These are phyloP conservation scores for Coemansia sp. DNA, from an alignment of 192 early-diverging fungal genomes.

Conservation along the genomic window DNA sequence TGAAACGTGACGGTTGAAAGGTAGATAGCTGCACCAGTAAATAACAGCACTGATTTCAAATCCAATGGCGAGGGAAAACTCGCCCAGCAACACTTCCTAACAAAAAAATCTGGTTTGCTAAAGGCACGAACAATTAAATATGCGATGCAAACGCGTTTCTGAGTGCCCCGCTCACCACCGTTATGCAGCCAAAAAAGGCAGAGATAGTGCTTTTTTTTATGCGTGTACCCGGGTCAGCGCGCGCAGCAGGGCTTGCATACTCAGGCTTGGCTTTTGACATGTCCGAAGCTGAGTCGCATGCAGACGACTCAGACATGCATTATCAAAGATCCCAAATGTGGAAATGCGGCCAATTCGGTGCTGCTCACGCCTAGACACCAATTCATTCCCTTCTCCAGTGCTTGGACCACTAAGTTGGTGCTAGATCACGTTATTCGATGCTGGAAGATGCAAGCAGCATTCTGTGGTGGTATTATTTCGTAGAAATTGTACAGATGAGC, in stretches of 20 bases:
- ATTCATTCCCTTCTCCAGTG: not conserved
- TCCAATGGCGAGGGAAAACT: conserved; percentile 2
- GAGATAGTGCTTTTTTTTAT: conserved; percentile 6
- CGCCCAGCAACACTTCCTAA: not conserved
- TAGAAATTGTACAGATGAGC: not conserved
- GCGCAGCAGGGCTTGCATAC: conserved; percentile 10
- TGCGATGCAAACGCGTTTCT: conserved; percentile 10
- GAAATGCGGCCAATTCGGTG: conserved; percentile 2
- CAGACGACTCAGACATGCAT: not conserved
- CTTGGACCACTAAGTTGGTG: not conserved
- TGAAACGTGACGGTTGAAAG: not conserved
- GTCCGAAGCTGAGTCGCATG: conserved; percentile 1
- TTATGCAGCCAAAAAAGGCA: conserved; percentile 5
- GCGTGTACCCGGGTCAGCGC: conserved; percentile 9
- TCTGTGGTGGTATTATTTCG: conserved; percentile 1
- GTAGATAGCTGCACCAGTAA: not conserved
- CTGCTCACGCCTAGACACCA: not conserved
- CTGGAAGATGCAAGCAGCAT: not conserved
- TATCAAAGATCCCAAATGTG: not conserved
- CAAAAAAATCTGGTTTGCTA: not conserved
- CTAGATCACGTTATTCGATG: not conserved
- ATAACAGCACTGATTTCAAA: conserved; percentile 8
- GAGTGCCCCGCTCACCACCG: conserved; percentile 1
- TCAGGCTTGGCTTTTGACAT: conserved; percentile 9
- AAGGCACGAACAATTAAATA: conserved; percentile 7